phyloP scores from a whole-genome alignment of 2,329 filamentous ascomycete species.

The Epichloe brachyelytri region DNA sequence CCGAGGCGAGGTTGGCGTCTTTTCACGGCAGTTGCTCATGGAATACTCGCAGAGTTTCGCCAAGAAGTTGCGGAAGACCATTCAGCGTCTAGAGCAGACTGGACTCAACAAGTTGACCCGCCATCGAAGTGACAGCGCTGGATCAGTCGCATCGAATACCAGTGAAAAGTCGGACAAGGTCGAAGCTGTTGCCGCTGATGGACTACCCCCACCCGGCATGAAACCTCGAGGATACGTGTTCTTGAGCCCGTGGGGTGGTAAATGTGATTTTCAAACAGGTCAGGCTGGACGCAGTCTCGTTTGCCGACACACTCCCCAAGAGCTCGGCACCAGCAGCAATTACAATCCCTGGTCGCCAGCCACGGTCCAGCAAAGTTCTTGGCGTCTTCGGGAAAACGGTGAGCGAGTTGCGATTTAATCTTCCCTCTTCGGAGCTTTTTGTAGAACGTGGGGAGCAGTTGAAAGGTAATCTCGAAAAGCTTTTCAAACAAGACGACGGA shows the following conservation, averaged over 20 bases:
- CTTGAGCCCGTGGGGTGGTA: slow-evolving; percentile 72
- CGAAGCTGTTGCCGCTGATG: not conserved
- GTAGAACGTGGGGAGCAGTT: slow-evolving; percentile 22
- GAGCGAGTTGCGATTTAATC: slow-evolving; percentile 83
- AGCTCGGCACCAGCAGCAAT: slow-evolving; percentile 10
- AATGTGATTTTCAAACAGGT: slow-evolving; percentile 74
- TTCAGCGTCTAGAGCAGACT: slow-evolving; percentile 24
- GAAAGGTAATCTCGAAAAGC: slow-evolving; percentile 31
- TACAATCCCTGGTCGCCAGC: slow-evolving; percentile 31
- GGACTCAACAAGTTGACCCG: slow-evolving; percentile 14
- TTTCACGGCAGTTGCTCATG: slow-evolving; percentile 46
- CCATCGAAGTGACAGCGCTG: slow-evolving; percentile 16
- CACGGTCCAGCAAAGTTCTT: slow-evolving; percentile 11
- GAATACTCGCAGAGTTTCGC: slow-evolving; percentile 38
- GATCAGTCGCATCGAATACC: slow-evolving; percentile 17
- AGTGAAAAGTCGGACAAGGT: not conserved
- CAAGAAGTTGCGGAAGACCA: slow-evolving; percentile 31
- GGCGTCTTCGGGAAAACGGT: slow-evolving; percentile 25
- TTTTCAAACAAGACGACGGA: slow-evolving; percentile 22
- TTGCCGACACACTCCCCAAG: slow-evolving; percentile 58
- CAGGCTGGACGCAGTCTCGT: slow-evolving; percentile 60
- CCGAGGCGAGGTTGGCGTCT: slow-evolving; percentile 20
- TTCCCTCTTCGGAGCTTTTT: slow-evolving; percentile 48
- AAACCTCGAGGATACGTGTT: slow-evolving; percentile 62
- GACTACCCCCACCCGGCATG: slow-evolving; percentile 13